Base-by-base conservation (phyloP, 768 basidiomycete genomes). In the Cystobasidium ongulense region DNA sequence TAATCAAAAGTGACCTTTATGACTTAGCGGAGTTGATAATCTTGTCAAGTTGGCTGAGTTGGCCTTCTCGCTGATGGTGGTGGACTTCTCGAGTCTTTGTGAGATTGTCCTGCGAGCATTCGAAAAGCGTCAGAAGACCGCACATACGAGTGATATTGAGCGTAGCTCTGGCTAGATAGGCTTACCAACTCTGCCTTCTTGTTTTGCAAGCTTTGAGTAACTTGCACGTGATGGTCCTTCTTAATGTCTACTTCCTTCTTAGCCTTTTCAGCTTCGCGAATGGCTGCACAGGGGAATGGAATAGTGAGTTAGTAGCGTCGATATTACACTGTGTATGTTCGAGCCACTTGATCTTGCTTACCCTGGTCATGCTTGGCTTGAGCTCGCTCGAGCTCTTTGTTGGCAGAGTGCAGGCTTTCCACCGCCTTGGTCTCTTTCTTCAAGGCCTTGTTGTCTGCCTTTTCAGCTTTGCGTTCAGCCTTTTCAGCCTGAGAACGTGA, bases 351-450 rank as follows among this genome's bases (percentile, higher is more conserved):
- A 29, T 23, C 11, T n/a, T 17, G 38, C 68, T 71, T n/a, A 71
- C 68, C 68, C 54, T 71, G 29, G 25, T 71, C 68, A 52, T 71
- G 68, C 54, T 54, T 61, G 31, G 68, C 68, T 36, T 71, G 68
- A 10, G 68, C 68, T 15, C 68, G 50, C 54, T 71, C 68, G 15
- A 71, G 68, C 54, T 71, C 68, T 38, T 71, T 71, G 53, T 33
- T 59, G 23, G 53, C 35, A 1, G 52, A 36, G 54, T 71, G 68
- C 50, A 39, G 15, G 7, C 1, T 15, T 3, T 59, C 33, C 10
- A 4, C 54, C 4, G 68, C 52, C 11, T 71, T 33, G 33, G 15
- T 36, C n/a, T 71, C 53, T 7, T 1, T n/a, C 54, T 71, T 71
- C 46, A 71, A n/a, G 25, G 68, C 68, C 54, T 71, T 71, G 7